Evolutionary conservation across 2,329 filamentous ascomycete species (phyloP), one percentile per base, ranked within the genome.

Genomic region (Geosmithia morbida): DNA sequence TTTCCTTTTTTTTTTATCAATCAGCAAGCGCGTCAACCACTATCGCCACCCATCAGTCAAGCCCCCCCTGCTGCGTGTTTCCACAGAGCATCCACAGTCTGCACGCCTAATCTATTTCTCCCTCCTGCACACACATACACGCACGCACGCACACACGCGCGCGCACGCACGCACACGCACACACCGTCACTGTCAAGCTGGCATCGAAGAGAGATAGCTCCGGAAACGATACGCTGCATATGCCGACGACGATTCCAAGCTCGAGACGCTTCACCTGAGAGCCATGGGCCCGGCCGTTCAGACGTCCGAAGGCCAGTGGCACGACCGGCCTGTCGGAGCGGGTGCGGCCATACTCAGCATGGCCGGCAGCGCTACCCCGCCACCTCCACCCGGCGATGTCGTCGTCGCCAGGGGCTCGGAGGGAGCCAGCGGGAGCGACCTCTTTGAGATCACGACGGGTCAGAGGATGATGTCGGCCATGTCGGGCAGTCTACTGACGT

Each of bases 381-480:
- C 22, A 26, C 37, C n/a, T n/a, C n/a, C 41, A 29, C n/a, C 39
- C 4, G 40, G 22, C 40, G 22, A 46, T 39, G 19, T 30, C 16
- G 44, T 44, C 20, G 54, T 48, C 46, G 48, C 46, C 45, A 16
- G 43, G 5, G 26, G 22, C 4, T 30, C 18, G 3, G 43, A 46
- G 53, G 52, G 47, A 8, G 44, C 43, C 45, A 5, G 37, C 48
- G 5, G 49, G 59, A 47, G n/a, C 30, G 64, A 66, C 48, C 66
- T 70, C 39, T 65, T 72, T 22, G 81, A 90, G 51, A 87, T 94
- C 53, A 88, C 89, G 5, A 76, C 88, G 19, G 66, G 75, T 13
- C 90, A 97, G 68, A 92, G 90, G 70, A 98, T 98, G 92, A 64
- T 94, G 48, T 95, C 90, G 48, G 92, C 92, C 45, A 86, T 90